phyloP scores from a whole-genome alignment of 2,329 filamentous ascomycete species.

The Fusarium tanahbumbuense region DNA sequence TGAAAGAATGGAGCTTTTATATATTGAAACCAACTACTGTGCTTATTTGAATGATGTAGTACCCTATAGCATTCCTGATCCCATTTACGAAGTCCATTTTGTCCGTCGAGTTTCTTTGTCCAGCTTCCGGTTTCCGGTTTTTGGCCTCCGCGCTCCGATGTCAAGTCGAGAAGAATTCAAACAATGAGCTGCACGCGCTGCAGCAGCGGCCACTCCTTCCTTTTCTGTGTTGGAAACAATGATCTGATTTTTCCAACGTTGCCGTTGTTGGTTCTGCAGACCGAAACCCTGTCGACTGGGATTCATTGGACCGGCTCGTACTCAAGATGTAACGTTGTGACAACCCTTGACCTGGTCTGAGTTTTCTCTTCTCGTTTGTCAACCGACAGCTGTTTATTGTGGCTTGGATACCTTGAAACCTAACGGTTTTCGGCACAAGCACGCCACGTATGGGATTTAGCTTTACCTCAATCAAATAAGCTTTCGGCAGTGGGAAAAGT shows the following conservation, averaged over 20 bases:
- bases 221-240: not conserved
- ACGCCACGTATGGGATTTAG: not conserved
- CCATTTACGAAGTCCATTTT: rapidly evolving
- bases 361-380: not conserved
- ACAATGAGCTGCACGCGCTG: not conserved
- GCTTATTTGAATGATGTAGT: no score
- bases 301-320: not conserved
- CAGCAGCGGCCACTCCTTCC: not conserved
- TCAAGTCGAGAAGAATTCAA: not conserved
- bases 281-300: not conserved
- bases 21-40: no score
- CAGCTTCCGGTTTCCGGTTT: not conserved
- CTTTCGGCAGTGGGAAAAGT: not conserved
- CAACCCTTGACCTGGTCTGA: not conserved
- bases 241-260: not conserved
- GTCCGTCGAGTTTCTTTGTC: no score
- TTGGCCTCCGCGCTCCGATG: rapidly evolving
- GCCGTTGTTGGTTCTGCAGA: not conserved
- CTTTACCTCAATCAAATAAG: not conserved
- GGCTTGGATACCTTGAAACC: not conserved
- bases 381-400: not conserved
- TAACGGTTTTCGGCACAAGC: not conserved
- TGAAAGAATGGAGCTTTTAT: no score
- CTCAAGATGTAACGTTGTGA: not conserved
- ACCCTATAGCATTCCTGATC: no score